phyloP scores from a whole-genome alignment of 2,329 filamentous ascomycete genomes.

The Trichoderma afroharzianum region DNA sequence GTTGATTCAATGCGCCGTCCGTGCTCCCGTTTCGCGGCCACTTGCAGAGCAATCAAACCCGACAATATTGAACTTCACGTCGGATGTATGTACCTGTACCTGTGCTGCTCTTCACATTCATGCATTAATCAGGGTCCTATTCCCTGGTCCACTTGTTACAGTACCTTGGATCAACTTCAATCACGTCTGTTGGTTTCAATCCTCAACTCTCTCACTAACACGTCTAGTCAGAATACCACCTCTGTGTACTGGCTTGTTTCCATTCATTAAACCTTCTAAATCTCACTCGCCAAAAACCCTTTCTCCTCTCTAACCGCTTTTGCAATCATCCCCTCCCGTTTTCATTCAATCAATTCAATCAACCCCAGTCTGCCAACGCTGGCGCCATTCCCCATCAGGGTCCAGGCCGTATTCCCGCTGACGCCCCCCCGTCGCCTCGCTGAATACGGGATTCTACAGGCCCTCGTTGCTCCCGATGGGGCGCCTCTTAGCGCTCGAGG shows the following conservation, averaged over 20 bases:
- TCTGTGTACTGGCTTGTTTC: not conserved
- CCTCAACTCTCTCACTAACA: not conserved
- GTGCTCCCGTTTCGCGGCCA: not conserved
- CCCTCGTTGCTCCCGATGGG: conserved; percentile 13
- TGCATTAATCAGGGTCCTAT: not conserved
- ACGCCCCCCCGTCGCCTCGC: not conserved
- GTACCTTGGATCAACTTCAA: not conserved
- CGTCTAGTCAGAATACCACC: not conserved
- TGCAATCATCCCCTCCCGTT: not conserved
- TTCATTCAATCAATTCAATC: not conserved
- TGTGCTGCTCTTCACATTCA: not conserved
- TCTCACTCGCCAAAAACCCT: not conserved
- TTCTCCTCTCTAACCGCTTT: not conserved
- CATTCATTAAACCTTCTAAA: not conserved
- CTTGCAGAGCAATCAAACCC: not conserved
- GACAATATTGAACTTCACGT: not conserved
- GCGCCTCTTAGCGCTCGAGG: conserved; percentile 7
- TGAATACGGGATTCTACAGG: conserved; percentile 15
- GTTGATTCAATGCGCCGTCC: not conserved
- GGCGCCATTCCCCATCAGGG: not conserved
- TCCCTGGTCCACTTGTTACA: not conserved
- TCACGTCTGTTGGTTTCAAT: not conserved
- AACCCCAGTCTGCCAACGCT: not conserved
- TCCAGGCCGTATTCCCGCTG: conserved; percentile 9
- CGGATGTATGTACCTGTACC: not conserved